Conservation (phyloP, 306 rosid genomes). For the Betula pendula region DNA sequence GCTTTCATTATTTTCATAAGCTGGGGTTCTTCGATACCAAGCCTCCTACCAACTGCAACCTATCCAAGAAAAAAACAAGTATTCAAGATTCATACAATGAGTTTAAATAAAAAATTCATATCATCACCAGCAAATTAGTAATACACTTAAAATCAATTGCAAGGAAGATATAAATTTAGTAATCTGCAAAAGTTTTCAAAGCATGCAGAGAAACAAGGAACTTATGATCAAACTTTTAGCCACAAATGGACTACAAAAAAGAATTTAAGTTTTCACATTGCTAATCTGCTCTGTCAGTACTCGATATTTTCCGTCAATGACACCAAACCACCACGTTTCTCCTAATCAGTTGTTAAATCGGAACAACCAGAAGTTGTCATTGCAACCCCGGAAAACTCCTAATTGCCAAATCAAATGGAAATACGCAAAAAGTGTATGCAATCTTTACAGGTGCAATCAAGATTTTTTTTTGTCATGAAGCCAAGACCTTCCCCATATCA, state of each 20-base stretch:
- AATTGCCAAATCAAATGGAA: not conserved
- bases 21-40: constrained; percentile 94
- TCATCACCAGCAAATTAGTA: not conserved
- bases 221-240: too few species aligned
- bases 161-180: not conserved
- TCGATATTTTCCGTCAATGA: not conserved
- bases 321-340: not conserved
- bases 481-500: not conserved
- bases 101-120: not conserved
- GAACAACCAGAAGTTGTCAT: not conserved
- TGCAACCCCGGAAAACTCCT: not conserved
- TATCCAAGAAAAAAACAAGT: constrained; percentile 30
- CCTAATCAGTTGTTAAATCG: not conserved
- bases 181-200: not conserved
- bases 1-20: constrained; percentile 93
- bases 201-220: not conserved
- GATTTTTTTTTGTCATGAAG: not conserved
- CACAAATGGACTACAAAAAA: too few species aligned
- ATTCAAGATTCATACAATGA: constrained; percentile 14
- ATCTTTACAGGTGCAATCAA: too few species aligned
- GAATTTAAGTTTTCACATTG: not conserved
- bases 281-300: not conserved
- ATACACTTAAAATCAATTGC: not conserved
- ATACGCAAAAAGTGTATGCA: too few species aligned
- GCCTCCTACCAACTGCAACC: constrained; percentile 91